phyloP scores from a whole-genome alignment of 306 rosid genomes.

The Trichosanthes truncata region DNA sequence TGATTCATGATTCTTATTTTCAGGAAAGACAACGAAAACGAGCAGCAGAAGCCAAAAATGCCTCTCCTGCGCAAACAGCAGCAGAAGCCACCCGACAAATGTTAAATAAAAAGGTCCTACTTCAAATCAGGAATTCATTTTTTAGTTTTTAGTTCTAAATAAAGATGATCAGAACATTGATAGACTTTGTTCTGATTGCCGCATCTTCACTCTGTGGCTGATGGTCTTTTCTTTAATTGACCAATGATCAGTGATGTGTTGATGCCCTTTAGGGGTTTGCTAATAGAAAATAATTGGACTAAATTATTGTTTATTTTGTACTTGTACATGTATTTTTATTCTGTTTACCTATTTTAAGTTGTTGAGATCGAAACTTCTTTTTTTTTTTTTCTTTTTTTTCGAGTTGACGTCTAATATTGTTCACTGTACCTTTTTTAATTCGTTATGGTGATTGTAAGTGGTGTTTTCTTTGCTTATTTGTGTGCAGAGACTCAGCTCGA shows the following conservation, averaged over 20 bases:
- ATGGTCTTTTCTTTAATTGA: not conserved
- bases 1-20: not conserved
- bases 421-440: not conserved
- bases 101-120: constrained; percentile 46
- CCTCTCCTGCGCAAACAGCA: constrained; percentile 66
- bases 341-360: not conserved
- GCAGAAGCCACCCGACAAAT: constrained; percentile 56
- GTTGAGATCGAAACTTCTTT: not conserved
- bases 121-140: not conserved
- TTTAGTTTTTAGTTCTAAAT: not conserved
- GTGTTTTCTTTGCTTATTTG: not conserved
- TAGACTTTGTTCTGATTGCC: not conserved
- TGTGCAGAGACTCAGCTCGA: constrained; percentile 54
- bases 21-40: constrained; percentile 44
- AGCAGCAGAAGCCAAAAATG: constrained; percentile 30
- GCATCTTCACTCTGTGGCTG: not conserved
- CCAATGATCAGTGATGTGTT: not conserved
- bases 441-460: not conserved
- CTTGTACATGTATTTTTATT: not conserved
- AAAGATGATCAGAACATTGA: not conserved
- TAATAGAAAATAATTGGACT: not conserved
- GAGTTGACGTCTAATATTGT: not conserved
- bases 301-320: not conserved
- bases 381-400: too few species aligned
- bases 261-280: not conserved